Conservation (phyloP, 2,329 filamentous ascomycete genomes). For the Cladosporium velox region DNA sequence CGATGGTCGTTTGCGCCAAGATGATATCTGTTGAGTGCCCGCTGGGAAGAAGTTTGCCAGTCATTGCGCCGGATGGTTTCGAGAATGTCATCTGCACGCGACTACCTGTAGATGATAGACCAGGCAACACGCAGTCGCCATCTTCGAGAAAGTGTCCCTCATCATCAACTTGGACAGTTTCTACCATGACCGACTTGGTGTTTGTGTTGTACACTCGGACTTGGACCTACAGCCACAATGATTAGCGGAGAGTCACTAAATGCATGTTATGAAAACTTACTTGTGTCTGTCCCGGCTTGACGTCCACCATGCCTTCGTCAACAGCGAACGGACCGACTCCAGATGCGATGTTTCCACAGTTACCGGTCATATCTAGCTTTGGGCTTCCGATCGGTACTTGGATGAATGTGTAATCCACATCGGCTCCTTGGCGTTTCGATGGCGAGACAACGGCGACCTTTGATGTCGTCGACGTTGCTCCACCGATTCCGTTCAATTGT, state of each 20-base stretch:
- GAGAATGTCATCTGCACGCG: conserved; percentile 26
- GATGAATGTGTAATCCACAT: conserved; percentile 32
- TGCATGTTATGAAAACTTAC: neutral
- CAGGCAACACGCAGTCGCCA: conserved; percentile 26
- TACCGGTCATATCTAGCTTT: conserved; percentile 30
- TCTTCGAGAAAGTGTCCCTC: conserved; percentile 32
- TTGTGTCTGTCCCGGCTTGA: conserved; percentile 24
- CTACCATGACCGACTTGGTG: conserved; percentile 28
- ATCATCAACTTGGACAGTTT: conserved; percentile 30
- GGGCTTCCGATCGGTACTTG: conserved; percentile 27
- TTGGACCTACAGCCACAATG: conserved; percentile 22
- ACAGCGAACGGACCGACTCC: conserved; percentile 32
- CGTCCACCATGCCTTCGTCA: conserved; percentile 28
- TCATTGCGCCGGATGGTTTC: conserved; percentile 28
- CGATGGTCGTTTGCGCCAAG: conserved; percentile 26
- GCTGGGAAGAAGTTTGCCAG: conserved; percentile 27
- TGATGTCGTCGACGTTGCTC: conserved; percentile 31
- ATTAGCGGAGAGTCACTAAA: neutral
- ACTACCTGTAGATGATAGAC: conserved; percentile 25
- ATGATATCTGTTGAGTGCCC: conserved; percentile 24
- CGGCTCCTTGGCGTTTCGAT: conserved; percentile 25
- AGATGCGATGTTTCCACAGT: conserved; percentile 31
- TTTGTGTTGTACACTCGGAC: conserved; percentile 31
- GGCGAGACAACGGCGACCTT: conserved; percentile 29
- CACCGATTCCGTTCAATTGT: conserved; percentile 31